Conservation (phyloP, 73 alveolate species). For the Paramecium pentaurelia region DNA sequence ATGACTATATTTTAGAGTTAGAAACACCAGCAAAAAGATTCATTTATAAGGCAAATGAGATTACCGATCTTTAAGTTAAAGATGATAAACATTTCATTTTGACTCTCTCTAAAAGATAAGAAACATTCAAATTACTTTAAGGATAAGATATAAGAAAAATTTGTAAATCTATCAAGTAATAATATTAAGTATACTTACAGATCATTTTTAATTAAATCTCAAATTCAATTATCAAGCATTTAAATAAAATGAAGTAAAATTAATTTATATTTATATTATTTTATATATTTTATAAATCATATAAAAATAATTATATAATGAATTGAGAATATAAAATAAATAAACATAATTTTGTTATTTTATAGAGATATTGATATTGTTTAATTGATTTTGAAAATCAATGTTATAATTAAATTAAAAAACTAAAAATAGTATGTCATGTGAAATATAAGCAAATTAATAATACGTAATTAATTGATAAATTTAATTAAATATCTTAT, state of each 20-base stretch:
- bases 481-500: slow-evolving; percentile 18
- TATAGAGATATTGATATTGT: not conserved
- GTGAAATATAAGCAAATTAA: not conserved
- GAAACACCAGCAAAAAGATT: not conserved
- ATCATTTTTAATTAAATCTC: not conserved
- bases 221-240: not conserved
- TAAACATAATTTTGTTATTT: not conserved
- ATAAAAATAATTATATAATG: too few species aligned
- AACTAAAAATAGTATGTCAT: not conserved
- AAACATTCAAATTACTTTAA: not conserved
- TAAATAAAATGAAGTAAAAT: not conserved
- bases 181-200: not conserved
- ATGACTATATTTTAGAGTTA: not conserved
- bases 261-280: not conserved
- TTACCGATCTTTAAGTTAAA: not conserved
- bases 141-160: not conserved
- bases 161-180: not conserved
- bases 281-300: not conserved
- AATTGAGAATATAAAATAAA: not conserved
- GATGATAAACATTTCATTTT: slow-evolving; percentile 9
- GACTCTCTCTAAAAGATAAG: not conserved
- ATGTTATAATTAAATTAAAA: not conserved
- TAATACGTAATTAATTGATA: slow-evolving; percentile 27
- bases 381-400: not conserved
- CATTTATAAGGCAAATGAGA: not conserved